phyloP scores from a whole-genome alignment of 805 yeast genomes.

The Kurtzmaniella fragi region DNA sequence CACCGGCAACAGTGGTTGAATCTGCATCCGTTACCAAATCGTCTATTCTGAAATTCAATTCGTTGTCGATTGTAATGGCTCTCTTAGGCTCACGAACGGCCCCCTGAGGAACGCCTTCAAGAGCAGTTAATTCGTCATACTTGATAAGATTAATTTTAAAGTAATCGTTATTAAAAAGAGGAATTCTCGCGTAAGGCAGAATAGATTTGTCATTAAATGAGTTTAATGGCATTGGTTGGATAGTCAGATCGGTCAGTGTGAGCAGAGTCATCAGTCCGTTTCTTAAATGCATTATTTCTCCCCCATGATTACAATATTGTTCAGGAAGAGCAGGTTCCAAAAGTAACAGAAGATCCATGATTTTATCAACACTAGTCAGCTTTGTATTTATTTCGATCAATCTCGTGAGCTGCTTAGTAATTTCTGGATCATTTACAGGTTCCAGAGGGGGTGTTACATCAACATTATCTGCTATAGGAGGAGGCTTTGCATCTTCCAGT shows the following conservation, averaged over 20 bases:
- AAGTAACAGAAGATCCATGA: conserved; percentile 60
- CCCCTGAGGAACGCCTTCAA: neutral
- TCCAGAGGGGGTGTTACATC: conserved; percentile 1
- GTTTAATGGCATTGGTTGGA: neutral
- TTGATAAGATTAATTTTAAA: conserved; percentile 29
- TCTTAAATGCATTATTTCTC: too few relatives aligned
- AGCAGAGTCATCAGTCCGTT: too few relatives aligned
- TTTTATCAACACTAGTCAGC: conserved; percentile 44
- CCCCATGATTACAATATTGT: conserved; percentile 13
- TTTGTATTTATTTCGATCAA: conserved; percentile 40
- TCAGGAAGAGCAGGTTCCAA: conserved; percentile 58
- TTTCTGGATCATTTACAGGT: conserved; percentile 8
- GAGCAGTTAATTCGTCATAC: conserved; percentile 26
- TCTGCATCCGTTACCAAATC: conserved; percentile 29
- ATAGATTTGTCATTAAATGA: neutral
- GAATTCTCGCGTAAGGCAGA: conserved; percentile 13
- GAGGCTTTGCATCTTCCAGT: conserved; percentile 18
- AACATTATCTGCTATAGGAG: conserved; percentile 4
- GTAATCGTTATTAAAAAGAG: conserved; percentile 30
- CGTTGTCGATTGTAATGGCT: conserved; percentile 23
- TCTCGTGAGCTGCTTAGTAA: conserved; percentile 38
- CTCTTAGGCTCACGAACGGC: conserved; percentile 12
- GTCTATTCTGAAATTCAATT: conserved; percentile 31
- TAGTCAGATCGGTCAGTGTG: neutral
- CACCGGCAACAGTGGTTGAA: conserved; percentile 3